Conservation (phyloP, 2,329 filamentous ascomycete genomes). For the Didymella sp. region DNA sequence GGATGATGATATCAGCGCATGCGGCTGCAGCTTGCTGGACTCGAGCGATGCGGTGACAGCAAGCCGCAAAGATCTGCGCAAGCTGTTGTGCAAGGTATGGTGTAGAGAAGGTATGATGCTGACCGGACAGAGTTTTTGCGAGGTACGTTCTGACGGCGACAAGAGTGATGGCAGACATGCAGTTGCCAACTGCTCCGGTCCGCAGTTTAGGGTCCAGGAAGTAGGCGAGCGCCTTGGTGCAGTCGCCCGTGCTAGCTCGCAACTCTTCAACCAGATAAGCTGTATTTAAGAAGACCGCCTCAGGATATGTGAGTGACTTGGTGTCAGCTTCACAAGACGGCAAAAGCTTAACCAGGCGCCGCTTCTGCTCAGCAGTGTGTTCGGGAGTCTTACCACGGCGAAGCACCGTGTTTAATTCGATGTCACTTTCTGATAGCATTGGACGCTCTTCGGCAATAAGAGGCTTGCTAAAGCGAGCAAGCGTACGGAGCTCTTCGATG, state of each 20-base stretch:
- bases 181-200: slow-evolving; percentile 65
- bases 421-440: slow-evolving; percentile 91
- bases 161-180: slow-evolving; percentile 68
- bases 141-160: slow-evolving; percentile 82
- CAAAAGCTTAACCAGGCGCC: slow-evolving; percentile 73
- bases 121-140: slow-evolving; percentile 73
- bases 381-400: slow-evolving; percentile 84
- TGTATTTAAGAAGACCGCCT: slow-evolving; percentile 89
- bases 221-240: slow-evolving; percentile 86
- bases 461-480: slow-evolving; percentile 87
- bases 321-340: slow-evolving; percentile 81
- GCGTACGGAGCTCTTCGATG: slow-evolving; percentile 76
- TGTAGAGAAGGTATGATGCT: slow-evolving; percentile 81
- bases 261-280: slow-evolving; percentile 89
- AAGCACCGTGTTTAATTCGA: slow-evolving; percentile 93
- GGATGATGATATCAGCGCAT: slow-evolving; percentile 86
- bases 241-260: slow-evolving; percentile 85
- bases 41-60: slow-evolving; percentile 90
- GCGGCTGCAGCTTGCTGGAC: slow-evolving; percentile 86
- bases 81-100: slow-evolving; percentile 90
- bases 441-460: slow-evolving; percentile 87
- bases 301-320: slow-evolving; percentile 82
- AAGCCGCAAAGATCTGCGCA: slow-evolving; percentile 81
- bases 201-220: slow-evolving; percentile 90
- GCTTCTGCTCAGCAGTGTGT: slow-evolving; percentile 81